Evolutionary conservation across 805 yeast genomes (phyloP).

Genomic region (Komagataella pastoris): DNA sequence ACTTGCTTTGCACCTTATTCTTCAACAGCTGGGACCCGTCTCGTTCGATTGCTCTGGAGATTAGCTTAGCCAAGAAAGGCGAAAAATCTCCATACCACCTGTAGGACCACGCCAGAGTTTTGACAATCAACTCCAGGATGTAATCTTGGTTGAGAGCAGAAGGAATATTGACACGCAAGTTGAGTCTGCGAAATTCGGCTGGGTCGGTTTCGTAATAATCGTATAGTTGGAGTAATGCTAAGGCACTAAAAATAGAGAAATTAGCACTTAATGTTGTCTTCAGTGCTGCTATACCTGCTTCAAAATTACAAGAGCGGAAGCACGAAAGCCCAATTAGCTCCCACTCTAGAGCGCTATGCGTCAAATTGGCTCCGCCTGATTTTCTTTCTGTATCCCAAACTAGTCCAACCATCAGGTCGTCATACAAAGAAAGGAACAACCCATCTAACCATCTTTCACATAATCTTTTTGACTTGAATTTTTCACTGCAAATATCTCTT

Average conservation of each 20-base stretch:
- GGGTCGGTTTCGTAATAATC: slow-evolving; percentile 12
- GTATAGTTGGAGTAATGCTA: slow-evolving; percentile 32
- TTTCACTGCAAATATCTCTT: slow-evolving; percentile 7
- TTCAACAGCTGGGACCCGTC: slow-evolving; percentile 28
- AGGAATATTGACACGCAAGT: slow-evolving; percentile 7
- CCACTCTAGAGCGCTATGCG: slow-evolving; percentile 63
- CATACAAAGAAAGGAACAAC: slow-evolving; percentile 53
- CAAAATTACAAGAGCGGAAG: slow-evolving; percentile 30
- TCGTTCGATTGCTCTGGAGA: slow-evolving; percentile 22
- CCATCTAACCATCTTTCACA: slow-evolving; percentile 71
- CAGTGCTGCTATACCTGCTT: slow-evolving; percentile 37
- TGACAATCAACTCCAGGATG: slow-evolving; percentile 28
- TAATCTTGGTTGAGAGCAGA: slow-evolving; percentile 8
- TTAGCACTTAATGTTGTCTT: slow-evolving; percentile 40
- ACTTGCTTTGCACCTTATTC: slow-evolving; percentile 24
- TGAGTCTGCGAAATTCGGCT: slow-evolving; percentile 11
- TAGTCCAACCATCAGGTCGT: slow-evolving; percentile 71
- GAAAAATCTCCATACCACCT: slow-evolving; percentile 52
- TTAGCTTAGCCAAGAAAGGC: slow-evolving; percentile 25
- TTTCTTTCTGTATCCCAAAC: slow-evolving; percentile 27
- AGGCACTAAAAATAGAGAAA: slow-evolving; percentile 50
- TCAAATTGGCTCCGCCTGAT: slow-evolving; percentile 14
- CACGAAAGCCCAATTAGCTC: slow-evolving; percentile 51
- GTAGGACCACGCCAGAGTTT: slow-evolving; percentile 44
- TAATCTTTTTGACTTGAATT: slow-evolving; percentile 31